Percentiles rank a stretch among this genome's conserved stretches.
phyloP scores from a whole-genome alignment of 345 rosid species.

The Hypericum androsaemum region DNA sequence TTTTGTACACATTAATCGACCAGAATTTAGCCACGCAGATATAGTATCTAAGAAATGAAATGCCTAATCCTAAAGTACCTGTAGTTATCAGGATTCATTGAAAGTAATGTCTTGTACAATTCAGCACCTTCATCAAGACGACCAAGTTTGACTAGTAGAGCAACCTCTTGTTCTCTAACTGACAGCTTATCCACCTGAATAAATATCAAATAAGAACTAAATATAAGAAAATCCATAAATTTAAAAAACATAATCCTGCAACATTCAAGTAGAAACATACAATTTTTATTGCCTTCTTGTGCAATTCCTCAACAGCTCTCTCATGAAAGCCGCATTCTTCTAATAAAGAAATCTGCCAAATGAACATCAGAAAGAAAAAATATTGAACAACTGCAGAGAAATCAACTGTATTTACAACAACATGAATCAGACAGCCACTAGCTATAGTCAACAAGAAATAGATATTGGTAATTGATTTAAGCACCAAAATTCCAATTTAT shows the following conservation, averaged over 20 bases:
- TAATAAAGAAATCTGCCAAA: slow-evolving; percentile 66
- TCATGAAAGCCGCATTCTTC: slow-evolving; percentile 69
- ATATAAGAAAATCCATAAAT: background rate
- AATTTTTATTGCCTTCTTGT: slow-evolving; percentile 59
- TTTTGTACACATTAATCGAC: no score
- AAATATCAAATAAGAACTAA: slow-evolving; percentile 10
- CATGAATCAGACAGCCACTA: no score
- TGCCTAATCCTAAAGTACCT: slow-evolving; percentile 38
- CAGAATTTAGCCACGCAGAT: background rate
- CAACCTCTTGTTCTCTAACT: slow-evolving; percentile 80
- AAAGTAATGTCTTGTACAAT: slow-evolving; percentile 59
- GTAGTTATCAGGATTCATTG: slow-evolving; percentile 95
- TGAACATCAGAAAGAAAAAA: slow-evolving; percentile 2
- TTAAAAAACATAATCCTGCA: background rate
- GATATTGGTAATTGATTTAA: no score
- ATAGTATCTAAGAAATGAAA: background rate
- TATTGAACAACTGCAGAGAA: background rate
- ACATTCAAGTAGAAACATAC: slow-evolving; percentile 33
- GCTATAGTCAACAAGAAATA: no score
- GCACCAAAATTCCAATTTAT: no score
- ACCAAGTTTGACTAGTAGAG: slow-evolving; percentile 68
- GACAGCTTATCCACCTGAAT: slow-evolving; percentile 79
- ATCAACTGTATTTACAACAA: background rate
- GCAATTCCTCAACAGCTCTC: slow-evolving; percentile 77
- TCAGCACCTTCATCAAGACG: slow-evolving; percentile 66